Base-by-base conservation (phyloP, 140 eudicot species). In the Anethum foeniculum region DNA sequence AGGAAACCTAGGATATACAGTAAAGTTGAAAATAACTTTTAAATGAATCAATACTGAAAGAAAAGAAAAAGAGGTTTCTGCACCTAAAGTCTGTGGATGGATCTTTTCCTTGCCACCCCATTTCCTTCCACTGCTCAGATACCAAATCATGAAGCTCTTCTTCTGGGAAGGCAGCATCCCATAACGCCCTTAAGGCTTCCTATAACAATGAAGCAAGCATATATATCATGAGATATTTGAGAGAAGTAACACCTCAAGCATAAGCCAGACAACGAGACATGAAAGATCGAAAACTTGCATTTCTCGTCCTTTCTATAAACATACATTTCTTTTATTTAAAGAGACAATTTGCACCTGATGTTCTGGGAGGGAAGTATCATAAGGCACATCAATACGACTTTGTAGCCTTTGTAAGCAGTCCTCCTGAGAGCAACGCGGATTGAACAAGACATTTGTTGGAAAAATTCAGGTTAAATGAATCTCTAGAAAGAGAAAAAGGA, bases 91-190 rank as follows among this genome's bases (percentile, higher is more conserved):
- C 99, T 65, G 99, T 92, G n/a, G 99, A 95, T 84, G 99, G 99
- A 84, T 95, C 99, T 91, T 95, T 95, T 73, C 99, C 99, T 83
- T 95, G 99, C 99, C 99, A 95, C 47, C 99, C 99, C 99, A 93
- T 95, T 81, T 92, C 99, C 81, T 95, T 95, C 99, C 99, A 95
- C 80, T 95, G 97, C 68, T 93, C 99, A 80, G 99, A 95, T 85
- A 95, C 87, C 81, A 93, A 74, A 81, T 88, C 97, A 85, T 28
- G 81, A 23, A 93, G 97, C 86, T 87, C 87, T 88, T 89, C 96
- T 81, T 87, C 96, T 79, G 99, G 98, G 84, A 91, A 96, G 56
- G 99, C 89, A 77, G 91, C 96, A 86, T 84, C 58, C 99, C 99
- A 96, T 84, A 96, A 84, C 18, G 99, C 93, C 87, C 73, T 87